Percentiles rank a stretch among this genome's conserved stretches.
These are phyloP conservation scores for Fonsecaea erecta DNA, from an alignment of 2,329 filamentous ascomycete species.

Conservation along the genomic window DNA sequence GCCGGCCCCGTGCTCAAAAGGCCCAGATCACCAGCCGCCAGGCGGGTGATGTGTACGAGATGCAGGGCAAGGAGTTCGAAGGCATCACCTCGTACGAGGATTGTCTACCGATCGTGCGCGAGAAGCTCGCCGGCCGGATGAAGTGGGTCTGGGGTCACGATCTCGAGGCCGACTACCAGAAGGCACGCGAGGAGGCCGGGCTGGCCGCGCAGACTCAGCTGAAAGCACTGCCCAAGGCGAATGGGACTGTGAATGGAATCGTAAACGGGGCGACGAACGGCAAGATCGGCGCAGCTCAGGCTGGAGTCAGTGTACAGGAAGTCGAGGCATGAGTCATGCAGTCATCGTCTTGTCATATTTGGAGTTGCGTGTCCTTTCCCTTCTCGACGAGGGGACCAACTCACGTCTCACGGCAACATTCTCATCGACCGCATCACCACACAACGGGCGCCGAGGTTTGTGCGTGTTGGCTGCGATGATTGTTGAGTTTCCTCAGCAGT, in stretches of 20 bases:
- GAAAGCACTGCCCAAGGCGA: neutral
- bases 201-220: neutral
- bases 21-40: slow-evolving; percentile 21
- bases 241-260: neutral
- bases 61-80: slow-evolving; percentile 43
- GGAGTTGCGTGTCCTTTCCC: neutral
- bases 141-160: slow-evolving; percentile 44
- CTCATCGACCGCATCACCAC: neutral
- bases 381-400: neutral
- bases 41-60: slow-evolving; percentile 42
- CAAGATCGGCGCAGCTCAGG: neutral
- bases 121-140: slow-evolving; percentile 40
- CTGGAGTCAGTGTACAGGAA: slow-evolving; percentile 4
- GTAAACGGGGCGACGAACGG: neutral
- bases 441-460: neutral
- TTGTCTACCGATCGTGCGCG: slow-evolving; percentile 42
- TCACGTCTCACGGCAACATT: neutral
- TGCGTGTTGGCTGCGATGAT: neutral
- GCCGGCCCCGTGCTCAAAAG: slow-evolving; percentile 25
- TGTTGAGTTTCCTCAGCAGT: neutral
- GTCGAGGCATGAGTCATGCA: neutral
- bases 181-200: neutral
- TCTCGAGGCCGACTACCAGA: slow-evolving; percentile 39
- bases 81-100: slow-evolving; percentile 44
- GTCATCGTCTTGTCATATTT: neutral